phyloP scores from a whole-genome alignment of 441 rosid species.

The Croton laevigatus region DNA sequence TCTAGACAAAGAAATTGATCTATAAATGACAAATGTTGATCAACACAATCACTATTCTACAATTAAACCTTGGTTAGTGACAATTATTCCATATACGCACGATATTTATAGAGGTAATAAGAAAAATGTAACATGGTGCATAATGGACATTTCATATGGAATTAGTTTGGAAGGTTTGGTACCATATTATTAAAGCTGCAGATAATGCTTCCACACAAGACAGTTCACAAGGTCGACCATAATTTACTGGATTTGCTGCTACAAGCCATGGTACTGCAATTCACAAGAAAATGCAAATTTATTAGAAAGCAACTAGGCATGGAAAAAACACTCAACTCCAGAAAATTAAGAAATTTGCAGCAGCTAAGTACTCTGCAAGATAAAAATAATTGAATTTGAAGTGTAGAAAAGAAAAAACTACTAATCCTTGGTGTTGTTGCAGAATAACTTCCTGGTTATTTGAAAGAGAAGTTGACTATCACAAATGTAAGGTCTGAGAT shows the following conservation, averaged over 20 bases:
- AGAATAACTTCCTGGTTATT: neutral
- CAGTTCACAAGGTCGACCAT: constrained; percentile 89
- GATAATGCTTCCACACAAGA: constrained; percentile 96
- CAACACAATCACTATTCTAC: neutral
- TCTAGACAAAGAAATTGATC: neutral
- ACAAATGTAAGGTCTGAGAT: neutral
- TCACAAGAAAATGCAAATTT: constrained; percentile 14
- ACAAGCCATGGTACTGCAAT: constrained; percentile 96
- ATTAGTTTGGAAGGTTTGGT: neutral
- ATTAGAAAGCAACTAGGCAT: neutral
- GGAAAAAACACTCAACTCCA: neutral
- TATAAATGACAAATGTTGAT: neutral
- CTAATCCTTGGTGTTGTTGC: neutral
- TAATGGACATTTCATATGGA: constrained; percentile 1
- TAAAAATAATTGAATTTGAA: neutral
- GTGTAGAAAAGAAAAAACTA: neutral
- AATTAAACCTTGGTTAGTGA: neutral
- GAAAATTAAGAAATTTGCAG: neutral
- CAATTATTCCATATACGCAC: neutral
- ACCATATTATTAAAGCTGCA: constrained; percentile 91
- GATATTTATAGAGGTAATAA: neutral
- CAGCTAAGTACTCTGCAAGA: neutral
- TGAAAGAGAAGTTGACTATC: neutral
- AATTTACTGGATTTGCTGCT: constrained; percentile 97
- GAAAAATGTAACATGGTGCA: neutral